A percentile compares a stretch with the other conserved stretches of the same genome.
Conservation (phyloP, 2,329 filamentous ascomycete genomes). For the Bipolaris sorokiniana region DNA sequence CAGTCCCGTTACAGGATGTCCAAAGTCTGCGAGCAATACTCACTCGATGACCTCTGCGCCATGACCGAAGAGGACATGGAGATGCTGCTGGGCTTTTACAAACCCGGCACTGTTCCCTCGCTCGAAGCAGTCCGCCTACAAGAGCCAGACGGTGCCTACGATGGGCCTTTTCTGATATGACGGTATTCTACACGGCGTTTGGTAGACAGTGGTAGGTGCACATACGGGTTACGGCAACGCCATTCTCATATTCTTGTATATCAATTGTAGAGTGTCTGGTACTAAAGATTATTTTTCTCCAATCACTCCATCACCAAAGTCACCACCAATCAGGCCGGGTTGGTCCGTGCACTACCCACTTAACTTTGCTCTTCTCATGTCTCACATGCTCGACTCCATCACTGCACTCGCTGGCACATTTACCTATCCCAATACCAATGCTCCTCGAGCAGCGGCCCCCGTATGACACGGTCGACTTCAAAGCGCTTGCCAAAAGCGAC, state of each 20-base stretch:
- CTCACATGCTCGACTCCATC: slow-evolving; percentile 4
- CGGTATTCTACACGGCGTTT: slow-evolving; percentile 17
- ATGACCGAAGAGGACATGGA: slow-evolving; percentile 85
- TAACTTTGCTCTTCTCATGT: background rate
- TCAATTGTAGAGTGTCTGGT: slow-evolving; percentile 22
- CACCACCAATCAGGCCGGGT: slow-evolving; percentile 29
- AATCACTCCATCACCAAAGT: slow-evolving; percentile 3
- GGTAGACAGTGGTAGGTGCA: slow-evolving; percentile 12
- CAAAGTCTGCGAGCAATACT: slow-evolving; percentile 85
- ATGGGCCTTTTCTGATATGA: slow-evolving; percentile 55
- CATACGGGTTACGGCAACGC: slow-evolving; percentile 20
- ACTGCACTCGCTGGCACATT: background rate
- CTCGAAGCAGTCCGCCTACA: slow-evolving; percentile 51
- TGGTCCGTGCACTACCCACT: slow-evolving; percentile 23
- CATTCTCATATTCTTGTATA: slow-evolving; percentile 18
- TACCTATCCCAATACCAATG: slow-evolving; percentile 16
- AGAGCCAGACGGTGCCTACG: slow-evolving; percentile 52
- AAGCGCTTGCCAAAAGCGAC: slow-evolving; percentile 64
- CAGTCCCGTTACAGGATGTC: slow-evolving; percentile 71
- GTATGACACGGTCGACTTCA: slow-evolving; percentile 68
- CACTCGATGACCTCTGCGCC: slow-evolving; percentile 80
- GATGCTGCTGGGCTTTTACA: slow-evolving; percentile 77
- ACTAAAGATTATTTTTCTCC: background rate
- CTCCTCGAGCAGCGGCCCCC: slow-evolving; percentile 35
- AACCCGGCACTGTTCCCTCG: slow-evolving; percentile 52